Base-by-base conservation (phyloP, 1,284 basidiomycete species). In the Boletus hoseneyae region DNA sequence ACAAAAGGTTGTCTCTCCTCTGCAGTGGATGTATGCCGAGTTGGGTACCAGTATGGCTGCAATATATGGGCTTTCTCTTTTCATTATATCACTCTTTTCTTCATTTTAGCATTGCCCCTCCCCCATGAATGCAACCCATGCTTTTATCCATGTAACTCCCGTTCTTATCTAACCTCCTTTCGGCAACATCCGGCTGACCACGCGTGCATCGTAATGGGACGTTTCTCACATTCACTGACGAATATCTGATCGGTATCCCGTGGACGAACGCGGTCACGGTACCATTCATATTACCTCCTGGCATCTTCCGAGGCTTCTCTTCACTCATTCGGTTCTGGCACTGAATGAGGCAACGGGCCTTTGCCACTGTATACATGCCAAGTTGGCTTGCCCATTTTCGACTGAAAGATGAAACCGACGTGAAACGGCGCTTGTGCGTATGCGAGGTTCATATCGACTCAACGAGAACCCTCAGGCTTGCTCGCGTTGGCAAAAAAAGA, bases 121-220 rank as follows among this genome's bases (percentile, higher is more conserved):
- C 44, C 48, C 44, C 47, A 63, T 61, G 57, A 67, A 66, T 64
- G 59, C 61, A 53, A 53, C 45, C 41, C 58, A 63, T 65, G 47
- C 46, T 51, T 46, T 50, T 45, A 51, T 52, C 48, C 52, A 50
- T 58, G 64, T 63, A 52, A 45, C 29, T 51, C 42, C 49, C 27
- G 40, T 45, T 59, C 42, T 51, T 45, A 43, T 47, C 54, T 43
- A 3, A 16, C 15, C 42, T 33, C 3, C 15, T 29, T n/a, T 44
- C 11, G 21, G 42, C 23, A 11, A 30, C 35, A 21, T 49, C 39
- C 13, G 21, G 18, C 11, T 2, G 23, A 37, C 25, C 23, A 38
- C 41, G 45, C 16, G 41, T 18, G 21, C 6, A 10, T 38, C 30
- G 30, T 47, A 47, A 48, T 34, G 37, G 16, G 23, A n/a, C 27